Conservation (phyloP, 768 basidiomycete genomes). For the Auricularia sp. region DNA sequence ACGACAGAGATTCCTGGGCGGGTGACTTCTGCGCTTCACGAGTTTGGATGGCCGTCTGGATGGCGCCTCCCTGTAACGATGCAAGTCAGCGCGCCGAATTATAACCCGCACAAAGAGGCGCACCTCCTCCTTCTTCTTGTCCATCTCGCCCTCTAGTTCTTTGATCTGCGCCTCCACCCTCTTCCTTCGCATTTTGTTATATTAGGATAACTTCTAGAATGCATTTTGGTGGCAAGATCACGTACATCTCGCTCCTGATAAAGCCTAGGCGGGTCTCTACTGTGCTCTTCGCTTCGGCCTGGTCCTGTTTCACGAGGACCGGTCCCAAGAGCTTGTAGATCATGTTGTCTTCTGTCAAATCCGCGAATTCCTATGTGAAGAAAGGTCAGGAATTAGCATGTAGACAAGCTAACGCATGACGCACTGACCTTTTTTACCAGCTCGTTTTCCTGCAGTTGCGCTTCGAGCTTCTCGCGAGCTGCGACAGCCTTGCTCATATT, state of each 20-base stretch:
- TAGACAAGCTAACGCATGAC: not conserved
- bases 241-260: slow-evolving; percentile 81
- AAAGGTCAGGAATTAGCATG: not conserved
- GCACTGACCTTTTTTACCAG: slow-evolving; percentile 72
- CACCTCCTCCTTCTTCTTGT: slow-evolving; percentile 79
- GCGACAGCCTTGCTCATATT: no score
- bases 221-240: slow-evolving; percentile 7
- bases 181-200: slow-evolving; percentile 35
- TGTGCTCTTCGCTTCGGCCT: slow-evolving; percentile 73
- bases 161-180: slow-evolving; percentile 75
- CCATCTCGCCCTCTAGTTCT: slow-evolving; percentile 63
- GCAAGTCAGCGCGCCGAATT: no score
- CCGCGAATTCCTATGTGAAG: slow-evolving; percentile 62
- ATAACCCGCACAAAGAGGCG: no score
- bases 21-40: no score
- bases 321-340: slow-evolving; percentile 90
- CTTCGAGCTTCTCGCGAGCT: slow-evolving; percentile 72
- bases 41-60: no score
- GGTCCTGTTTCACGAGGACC: slow-evolving; percentile 83
- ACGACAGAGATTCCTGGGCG: no score
- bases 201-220: slow-evolving; percentile 7
- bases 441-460: slow-evolving; percentile 86
- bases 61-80: no score
- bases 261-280: slow-evolving; percentile 86
- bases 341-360: slow-evolving; percentile 60